Percentiles rank a stretch among this genome's conserved stretches.
Conservation (phyloP, 2,329 filamentous ascomycete genomes). For the Parascedosporium putredinis region DNA sequence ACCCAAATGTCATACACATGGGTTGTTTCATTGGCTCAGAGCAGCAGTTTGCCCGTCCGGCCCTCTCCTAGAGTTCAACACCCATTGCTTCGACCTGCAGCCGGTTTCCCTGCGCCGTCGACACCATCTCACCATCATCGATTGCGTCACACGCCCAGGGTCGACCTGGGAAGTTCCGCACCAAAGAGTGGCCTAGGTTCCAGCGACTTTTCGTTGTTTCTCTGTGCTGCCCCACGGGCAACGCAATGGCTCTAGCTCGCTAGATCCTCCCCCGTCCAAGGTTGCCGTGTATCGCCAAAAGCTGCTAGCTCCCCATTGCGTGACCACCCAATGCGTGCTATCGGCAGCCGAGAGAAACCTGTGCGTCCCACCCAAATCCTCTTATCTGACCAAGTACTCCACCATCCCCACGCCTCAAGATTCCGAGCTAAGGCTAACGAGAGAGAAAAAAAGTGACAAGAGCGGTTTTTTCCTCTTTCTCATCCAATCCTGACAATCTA, state of each 20-base stretch:
- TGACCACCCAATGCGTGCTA: neutral
- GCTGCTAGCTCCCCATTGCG: neutral
- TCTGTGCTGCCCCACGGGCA: too few relatives aligned
- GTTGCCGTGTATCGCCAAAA: neutral
- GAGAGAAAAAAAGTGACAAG: too few relatives aligned
- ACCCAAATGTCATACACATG: neutral
- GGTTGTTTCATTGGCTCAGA: slow-evolving; percentile 1
- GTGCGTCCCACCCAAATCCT: neutral
- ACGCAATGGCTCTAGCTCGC: too few relatives aligned
- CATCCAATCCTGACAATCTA: too few relatives aligned
- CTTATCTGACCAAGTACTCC: neutral
- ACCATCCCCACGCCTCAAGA: neutral
- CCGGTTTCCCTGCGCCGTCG: neutral
- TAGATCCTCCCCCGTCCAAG: too few relatives aligned
- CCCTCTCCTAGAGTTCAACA: too few relatives aligned
- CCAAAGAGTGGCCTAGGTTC: neutral
- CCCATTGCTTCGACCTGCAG: too few relatives aligned
- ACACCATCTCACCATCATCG: neutral
- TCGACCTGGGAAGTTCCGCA: neutral
- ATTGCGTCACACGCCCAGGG: slow-evolving; percentile 1
- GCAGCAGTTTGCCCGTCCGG: neutral
- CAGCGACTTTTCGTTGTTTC: neutral
- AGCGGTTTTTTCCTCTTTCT: too few relatives aligned
- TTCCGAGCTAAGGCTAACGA: neutral
- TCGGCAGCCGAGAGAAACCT: neutral